Base-by-base conservation (phyloP, 257 asterid genomes). In the Lithospermum erythrorhizon region DNA sequence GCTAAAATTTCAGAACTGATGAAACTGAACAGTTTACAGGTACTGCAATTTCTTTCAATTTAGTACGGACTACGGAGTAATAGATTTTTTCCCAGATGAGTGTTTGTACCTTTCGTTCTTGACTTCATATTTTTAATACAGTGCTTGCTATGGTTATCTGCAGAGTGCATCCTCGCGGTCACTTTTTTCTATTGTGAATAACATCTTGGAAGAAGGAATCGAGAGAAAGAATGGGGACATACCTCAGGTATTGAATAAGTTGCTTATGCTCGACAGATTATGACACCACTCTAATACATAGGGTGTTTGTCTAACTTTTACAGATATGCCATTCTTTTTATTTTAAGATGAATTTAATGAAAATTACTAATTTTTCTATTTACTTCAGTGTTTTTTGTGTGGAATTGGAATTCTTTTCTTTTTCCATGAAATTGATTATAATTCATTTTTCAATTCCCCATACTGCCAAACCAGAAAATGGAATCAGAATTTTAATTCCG, bases 11-110 rank as follows among this genome's bases (percentile, higher is more conserved):
- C 90, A 60, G 98, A 90, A 69, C 37, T 85, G 72, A 76, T 81
- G 91, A 90, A 85, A 67, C 55, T 76, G 75, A 83, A 87, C 60
- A 80, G 74, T 70, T 72, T 90, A 72, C 90, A 87, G 98, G 98
- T 87, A 35, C 73, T 24, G 47, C 6, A 2, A 7, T 10, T 3
- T 18, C 6, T 52, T 25, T 54, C 29, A 6, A 15, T 57, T 45
- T 61, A 51, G 25, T n/a, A n/a, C n/a, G n/a, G n/a, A n/a, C n/a
- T n/a, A n/a, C n/a, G n/a, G n/a, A n/a, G n/a, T 14, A 25, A 35
- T 45, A 54, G 57, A 35, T 23, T 17, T 5, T 24, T 7, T 13
- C 61, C 41, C 49, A 41, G 4, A 11, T 14, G 16, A 67, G 61
- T 3, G 19, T 49, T 25, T 4, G 2, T 53, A 53, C 22, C 45